phyloP scores from a whole-genome alignment of 2,329 filamentous ascomycete genomes.

The Claviceps paspali region DNA sequence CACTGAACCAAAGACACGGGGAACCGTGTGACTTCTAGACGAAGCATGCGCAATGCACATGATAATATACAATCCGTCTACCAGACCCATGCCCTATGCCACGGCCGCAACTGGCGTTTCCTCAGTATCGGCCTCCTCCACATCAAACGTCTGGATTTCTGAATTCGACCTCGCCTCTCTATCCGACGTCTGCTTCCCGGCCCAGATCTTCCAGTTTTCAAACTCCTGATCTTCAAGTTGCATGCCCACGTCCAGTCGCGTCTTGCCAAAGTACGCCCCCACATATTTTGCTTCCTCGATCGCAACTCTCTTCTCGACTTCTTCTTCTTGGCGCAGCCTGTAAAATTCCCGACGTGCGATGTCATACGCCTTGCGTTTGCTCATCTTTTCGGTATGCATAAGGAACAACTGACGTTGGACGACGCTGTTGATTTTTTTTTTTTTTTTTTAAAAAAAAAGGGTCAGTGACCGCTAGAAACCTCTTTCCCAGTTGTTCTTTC shows the following conservation, averaged over 20 bases:
- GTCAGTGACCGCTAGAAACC: too few species aligned
- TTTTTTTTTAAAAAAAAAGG: too few species aligned
- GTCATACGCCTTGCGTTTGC: slow-evolving; percentile 64
- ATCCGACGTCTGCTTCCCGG: slow-evolving; percentile 31
- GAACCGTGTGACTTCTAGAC: not conserved
- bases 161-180: slow-evolving; percentile 24
- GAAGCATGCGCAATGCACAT: slow-evolving; percentile 10
- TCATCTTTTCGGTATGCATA: slow-evolving; percentile 49
- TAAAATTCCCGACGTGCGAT: slow-evolving; percentile 83
- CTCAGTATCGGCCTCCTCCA: slow-evolving; percentile 12
- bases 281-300: slow-evolving; percentile 74
- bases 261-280: slow-evolving; percentile 79
- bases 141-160: slow-evolving; percentile 28
- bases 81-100: slow-evolving; percentile 2
- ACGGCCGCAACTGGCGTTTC: slow-evolving; percentile 11
- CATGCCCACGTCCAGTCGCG: slow-evolving; percentile 61
- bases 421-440: slow-evolving; percentile 49
- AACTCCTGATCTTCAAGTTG: slow-evolving; percentile 65
- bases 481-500: too few species aligned
- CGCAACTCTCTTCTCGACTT: slow-evolving; percentile 69
- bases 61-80: slow-evolving; percentile 8
- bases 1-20: not conserved
- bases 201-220: slow-evolving; percentile 78
- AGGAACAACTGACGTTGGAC: slow-evolving; percentile 84
- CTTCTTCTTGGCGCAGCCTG: slow-evolving; percentile 61